These are phyloP conservation scores for Tilletia horrida DNA, from an alignment of 1,284 basidiomycete genomes.

Conservation along the genomic window DNA sequence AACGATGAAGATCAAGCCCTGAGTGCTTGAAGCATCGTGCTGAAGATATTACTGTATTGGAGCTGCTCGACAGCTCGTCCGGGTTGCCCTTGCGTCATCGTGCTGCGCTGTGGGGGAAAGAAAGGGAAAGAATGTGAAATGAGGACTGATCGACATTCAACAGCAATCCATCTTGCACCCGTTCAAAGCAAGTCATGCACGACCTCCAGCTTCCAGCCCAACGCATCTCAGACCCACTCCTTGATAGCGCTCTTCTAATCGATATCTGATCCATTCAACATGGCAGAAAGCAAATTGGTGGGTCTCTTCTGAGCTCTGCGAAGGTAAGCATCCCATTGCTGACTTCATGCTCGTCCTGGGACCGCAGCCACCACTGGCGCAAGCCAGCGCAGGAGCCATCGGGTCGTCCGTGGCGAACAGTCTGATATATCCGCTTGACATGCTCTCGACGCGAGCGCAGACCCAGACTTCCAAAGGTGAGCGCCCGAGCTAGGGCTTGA, in stretches of 20 bases:
- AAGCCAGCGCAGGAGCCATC: constrained; percentile 57
- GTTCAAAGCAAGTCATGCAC: no score
- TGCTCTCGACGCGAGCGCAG: constrained; percentile 57
- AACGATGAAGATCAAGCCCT: no score
- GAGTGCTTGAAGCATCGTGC: no score
- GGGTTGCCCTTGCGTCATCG: no score
- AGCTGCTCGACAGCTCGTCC: no score
- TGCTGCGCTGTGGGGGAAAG: no score
- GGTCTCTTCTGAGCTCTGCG: constrained; percentile 3
- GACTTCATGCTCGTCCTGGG: neutral
- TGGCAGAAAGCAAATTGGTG: constrained; percentile 33
- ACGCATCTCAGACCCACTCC: no score
- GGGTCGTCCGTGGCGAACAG: constrained; percentile 57
- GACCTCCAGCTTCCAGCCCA: no score
- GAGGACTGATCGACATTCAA: no score
- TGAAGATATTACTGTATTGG: no score
- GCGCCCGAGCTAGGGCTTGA: neutral
- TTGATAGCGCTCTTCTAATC: neutral
- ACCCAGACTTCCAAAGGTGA: constrained; percentile 27
- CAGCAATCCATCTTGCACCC: no score
- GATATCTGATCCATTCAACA: constrained; percentile 16
- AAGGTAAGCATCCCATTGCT: neutral
- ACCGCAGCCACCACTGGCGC: constrained; percentile 56
- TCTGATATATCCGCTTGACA: constrained; percentile 59
- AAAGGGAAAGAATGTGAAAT: no score